phyloP scores from a whole-genome alignment of 352 stramenopile genomes.

The Phytophthora foliorum region DNA sequence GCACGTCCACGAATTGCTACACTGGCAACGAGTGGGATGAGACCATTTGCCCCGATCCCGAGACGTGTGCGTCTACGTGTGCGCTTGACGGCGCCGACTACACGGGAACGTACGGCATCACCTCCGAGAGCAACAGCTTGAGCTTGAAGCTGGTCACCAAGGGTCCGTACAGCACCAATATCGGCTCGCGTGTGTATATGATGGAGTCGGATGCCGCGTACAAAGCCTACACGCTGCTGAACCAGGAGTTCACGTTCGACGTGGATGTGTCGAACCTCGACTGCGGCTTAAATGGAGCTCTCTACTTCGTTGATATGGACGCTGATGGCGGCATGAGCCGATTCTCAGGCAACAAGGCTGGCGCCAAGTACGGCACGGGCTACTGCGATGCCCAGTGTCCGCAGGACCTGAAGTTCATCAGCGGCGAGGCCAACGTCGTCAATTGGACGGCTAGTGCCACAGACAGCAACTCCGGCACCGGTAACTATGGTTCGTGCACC shows the following conservation, averaged over 20 bases:
- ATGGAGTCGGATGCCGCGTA: slow-evolving; percentile 44
- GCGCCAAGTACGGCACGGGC: slow-evolving; percentile 30
- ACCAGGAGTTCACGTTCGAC: slow-evolving; percentile 75
- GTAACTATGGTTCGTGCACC: slow-evolving; percentile 57
- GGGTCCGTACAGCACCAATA: slow-evolving; percentile 53
- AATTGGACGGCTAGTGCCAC: slow-evolving; percentile 45
- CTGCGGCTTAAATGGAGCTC: slow-evolving; percentile 65
- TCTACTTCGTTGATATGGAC: slow-evolving; percentile 78
- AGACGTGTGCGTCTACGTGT: slow-evolving; percentile 53
- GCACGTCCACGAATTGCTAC: slow-evolving; percentile 65
- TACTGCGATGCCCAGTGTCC: slow-evolving; percentile 70
- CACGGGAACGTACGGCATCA: slow-evolving; percentile 61
- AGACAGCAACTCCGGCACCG: slow-evolving; percentile 49
- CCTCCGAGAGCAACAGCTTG: slow-evolving; percentile 30
- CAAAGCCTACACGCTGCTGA: slow-evolving; percentile 62
- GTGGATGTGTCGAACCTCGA: slow-evolving; percentile 60
- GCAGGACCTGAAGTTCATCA: slow-evolving; percentile 70
- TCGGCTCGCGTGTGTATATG: slow-evolving; percentile 67
- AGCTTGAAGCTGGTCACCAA: slow-evolving; percentile 60
- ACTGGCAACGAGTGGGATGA: slow-evolving; percentile 54
- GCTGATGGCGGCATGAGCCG: slow-evolving; percentile 46
- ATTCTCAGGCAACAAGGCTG: slow-evolving; percentile 30
- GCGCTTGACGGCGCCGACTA: slow-evolving; percentile 68
- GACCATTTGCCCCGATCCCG: slow-evolving; percentile 52
- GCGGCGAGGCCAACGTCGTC: slow-evolving; percentile 67